phyloP scores from a whole-genome alignment of 108 stramenopile genomes.

The Discostella pseudostelligera region DNA sequence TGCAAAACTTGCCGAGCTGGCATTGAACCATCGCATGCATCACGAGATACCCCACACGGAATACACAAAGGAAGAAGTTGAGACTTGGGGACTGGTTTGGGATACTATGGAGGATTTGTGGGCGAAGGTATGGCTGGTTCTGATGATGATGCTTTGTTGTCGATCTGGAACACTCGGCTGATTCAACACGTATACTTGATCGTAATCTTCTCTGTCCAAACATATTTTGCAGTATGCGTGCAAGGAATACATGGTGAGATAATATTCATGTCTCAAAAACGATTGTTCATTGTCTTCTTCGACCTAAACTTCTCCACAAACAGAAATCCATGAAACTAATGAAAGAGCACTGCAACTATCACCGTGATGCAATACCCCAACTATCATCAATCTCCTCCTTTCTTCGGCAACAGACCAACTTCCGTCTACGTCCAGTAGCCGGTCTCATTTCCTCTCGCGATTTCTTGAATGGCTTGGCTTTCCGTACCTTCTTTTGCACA shows the following conservation, averaged over 20 bases:
- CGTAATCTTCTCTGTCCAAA: background rate
- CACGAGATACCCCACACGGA: constrained; percentile 79
- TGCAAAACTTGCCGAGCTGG: constrained; percentile 63
- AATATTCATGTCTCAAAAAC: no score
- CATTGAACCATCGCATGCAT: constrained; percentile 70
- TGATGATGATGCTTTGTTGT: no score
- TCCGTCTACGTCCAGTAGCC: constrained; percentile 90
- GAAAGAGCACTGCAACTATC: constrained; percentile 87
- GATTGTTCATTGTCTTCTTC: no score
- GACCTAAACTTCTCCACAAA: background rate
- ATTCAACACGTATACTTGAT: background rate
- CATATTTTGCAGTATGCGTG: constrained; percentile 70
- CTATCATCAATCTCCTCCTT: constrained; percentile 84
- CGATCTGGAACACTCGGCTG: no score
- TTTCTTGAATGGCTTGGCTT: constrained; percentile 95
- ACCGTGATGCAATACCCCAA: constrained; percentile 85
- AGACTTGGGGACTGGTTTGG: constrained; percentile 93
- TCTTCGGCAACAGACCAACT: constrained; percentile 73
- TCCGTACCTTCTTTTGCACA: constrained; percentile 94
- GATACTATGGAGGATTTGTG: constrained; percentile 79
- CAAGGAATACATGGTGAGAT: constrained; percentile 75
- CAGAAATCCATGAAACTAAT: constrained; percentile 66
- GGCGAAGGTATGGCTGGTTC: constrained; percentile 52
- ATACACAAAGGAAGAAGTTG: constrained; percentile 86
- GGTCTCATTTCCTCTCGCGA: constrained; percentile 95